Percentiles rank a stretch among this genome's conserved stretches.
Evolutionary conservation across 345 rosid species (phyloP).

Genomic region (Diplotaxis tenuifolia): DNA sequence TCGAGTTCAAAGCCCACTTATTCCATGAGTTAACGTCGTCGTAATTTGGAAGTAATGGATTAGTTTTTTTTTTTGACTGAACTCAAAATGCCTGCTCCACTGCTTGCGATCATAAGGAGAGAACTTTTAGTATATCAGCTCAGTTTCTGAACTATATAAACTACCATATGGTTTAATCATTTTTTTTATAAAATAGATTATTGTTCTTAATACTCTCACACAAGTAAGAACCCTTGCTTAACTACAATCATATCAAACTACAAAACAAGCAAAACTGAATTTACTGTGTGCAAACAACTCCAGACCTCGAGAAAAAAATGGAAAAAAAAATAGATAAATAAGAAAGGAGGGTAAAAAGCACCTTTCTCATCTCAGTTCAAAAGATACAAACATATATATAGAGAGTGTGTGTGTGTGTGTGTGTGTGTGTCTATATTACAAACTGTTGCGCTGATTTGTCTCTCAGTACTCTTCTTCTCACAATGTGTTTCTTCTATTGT

Average conservation of each 20-base stretch:
- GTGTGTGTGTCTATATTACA: constrained; percentile 26
- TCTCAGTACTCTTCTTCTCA: constrained; percentile 20
- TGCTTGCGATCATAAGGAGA: no score
- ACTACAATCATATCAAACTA: neutral
- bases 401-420: neutral
- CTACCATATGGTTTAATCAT: no score
- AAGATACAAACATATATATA: constrained; percentile 25
- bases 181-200: no score
- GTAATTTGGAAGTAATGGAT: no score
- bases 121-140: no score
- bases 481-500: neutral
- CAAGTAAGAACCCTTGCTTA: no score
- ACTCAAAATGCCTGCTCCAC: no score
- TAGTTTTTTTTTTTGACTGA: no score
- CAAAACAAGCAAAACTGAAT: constrained; percentile 8
- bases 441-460: constrained; percentile 12
- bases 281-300: constrained; percentile 18
- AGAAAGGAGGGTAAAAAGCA: constrained; percentile 35
- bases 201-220: no score
- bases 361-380: constrained; percentile 32
- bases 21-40: neutral
- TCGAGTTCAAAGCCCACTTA: neutral
- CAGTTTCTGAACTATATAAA: no score
- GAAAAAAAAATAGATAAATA: neutral
- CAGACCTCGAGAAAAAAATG: constrained; percentile 1